Evolutionary conservation across 1,139 yeast genomes (phyloP), one percentile per base, ranked within the genome.

Genomic region (Pichia sp.): DNA sequence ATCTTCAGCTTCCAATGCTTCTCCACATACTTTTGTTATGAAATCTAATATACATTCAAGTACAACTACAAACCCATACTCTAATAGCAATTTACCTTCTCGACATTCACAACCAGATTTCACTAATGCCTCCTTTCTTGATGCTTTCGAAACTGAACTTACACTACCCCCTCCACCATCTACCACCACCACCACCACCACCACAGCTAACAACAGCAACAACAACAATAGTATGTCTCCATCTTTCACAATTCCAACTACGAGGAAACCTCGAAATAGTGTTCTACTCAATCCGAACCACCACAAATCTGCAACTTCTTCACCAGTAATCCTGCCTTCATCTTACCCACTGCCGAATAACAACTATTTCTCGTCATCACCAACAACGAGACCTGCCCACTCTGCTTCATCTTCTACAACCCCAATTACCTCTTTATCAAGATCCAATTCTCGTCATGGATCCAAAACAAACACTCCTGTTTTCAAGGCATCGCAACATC

Each of bases 271-370:
- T 10, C 52, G 46, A n/a, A 56, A 57, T 31, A 54, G 45, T 35
- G 59, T 59, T 14, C 24, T 58, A n/a, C 41, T 47, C n/a, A 60
- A 64, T 46, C 56, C 58, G 39, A 50, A 61, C 48, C 60, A 52
- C 55, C 67, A 25, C 50, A 67, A 43, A 61, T 72, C 63, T 67
- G 76, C 35, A 50, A 55, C 55, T 15, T 58, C 63, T 2, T 55
- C 62, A 1, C 64, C 64, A 0, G 61, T 60, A n/a, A 60, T 60
- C 17, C 40, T 60, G 21, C 63, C 64, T 0, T 58, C 62, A 1
- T 41, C 43, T 18, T 38, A 36, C 4, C 18, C 38, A 10, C 25
- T 28, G 7, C 4, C 38, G 12, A n/a, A n/a, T n/a, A n/a, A n/a
- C n/a, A n/a, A n/a, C n/a, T n/a, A n/a, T n/a, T n/a, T n/a, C n/a